Percentiles rank a stretch among this genome's conserved stretches.
Evolutionary conservation across 1,284 basidiomycete genomes (phyloP).

Genomic region (Ustilago trichophora): DNA sequence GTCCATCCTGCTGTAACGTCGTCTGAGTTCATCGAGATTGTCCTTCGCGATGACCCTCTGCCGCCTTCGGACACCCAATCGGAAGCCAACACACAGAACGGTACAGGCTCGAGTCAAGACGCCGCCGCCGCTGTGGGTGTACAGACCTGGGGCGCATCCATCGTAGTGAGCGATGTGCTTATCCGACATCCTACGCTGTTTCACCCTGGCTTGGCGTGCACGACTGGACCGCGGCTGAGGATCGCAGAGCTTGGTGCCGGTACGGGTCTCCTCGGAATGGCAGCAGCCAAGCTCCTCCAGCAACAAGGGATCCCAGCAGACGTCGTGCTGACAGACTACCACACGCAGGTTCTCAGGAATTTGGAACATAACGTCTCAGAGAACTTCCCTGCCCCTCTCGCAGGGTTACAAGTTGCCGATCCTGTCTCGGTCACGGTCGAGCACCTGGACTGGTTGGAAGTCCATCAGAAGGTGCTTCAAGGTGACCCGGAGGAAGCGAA

Average conservation of each 20-base stretch:
- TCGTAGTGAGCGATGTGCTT: slow-evolving; percentile 39
- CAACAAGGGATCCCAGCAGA: slow-evolving; percentile 6
- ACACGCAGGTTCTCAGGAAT: slow-evolving; percentile 35
- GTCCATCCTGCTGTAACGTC: background rate
- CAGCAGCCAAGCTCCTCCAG: slow-evolving; percentile 28
- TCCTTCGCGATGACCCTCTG: slow-evolving; percentile 33
- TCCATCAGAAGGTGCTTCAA: slow-evolving; percentile 16
- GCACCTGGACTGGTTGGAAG: slow-evolving; percentile 35
- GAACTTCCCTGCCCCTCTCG: slow-evolving; percentile 16
- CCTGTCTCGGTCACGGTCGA: slow-evolving; percentile 26
- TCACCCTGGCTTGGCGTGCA: slow-evolving; percentile 1
- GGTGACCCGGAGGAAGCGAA: background rate
- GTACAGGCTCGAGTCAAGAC: slow-evolving; percentile 17
- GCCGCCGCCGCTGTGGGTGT: slow-evolving; percentile 47
- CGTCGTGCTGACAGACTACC: slow-evolving; percentile 47
- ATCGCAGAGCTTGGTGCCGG: slow-evolving; percentile 47
- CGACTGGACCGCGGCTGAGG: background rate
- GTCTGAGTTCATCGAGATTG: slow-evolving; percentile 10
- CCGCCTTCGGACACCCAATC: slow-evolving; percentile 36
- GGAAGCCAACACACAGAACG: slow-evolving; percentile 3
- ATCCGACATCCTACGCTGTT: slow-evolving; percentile 28
- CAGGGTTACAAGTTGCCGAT: background rate
- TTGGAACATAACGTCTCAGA: slow-evolving; percentile 27
- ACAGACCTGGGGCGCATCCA: slow-evolving; percentile 45
- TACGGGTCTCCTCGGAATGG: slow-evolving; percentile 46